These are phyloP conservation scores for Setaria italica DNA, from an alignment of 202 grass and related monocot genomes.

Conservation along the genomic window DNA sequence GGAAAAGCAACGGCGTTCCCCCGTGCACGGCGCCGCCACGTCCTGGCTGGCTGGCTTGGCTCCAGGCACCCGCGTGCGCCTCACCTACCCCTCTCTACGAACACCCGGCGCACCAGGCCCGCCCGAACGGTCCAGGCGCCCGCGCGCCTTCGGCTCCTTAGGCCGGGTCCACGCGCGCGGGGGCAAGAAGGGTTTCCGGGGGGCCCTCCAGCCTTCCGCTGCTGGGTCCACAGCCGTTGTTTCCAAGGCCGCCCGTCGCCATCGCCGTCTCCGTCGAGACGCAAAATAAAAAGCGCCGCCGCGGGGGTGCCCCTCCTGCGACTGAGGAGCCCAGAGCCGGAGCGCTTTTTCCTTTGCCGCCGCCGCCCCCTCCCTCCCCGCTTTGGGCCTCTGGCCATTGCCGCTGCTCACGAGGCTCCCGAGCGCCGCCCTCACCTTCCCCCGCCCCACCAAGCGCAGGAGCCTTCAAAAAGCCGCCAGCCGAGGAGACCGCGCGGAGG, in stretches of 20 bases:
- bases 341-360: not conserved
- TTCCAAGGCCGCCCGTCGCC: conserved; percentile 32
- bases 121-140: too few species aligned
- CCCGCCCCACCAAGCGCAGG: not conserved
- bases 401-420: not conserved
- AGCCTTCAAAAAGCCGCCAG: not conserved
- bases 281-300: not conserved
- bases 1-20: not conserved
- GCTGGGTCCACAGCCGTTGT: conserved; percentile 13
- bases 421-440: not conserved
- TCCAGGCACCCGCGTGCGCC: too few species aligned
- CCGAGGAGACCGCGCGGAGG: not conserved
- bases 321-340: not conserved
- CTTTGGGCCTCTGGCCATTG: not conserved
- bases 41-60: too few species aligned
- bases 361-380: too few species aligned
- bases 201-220: too few species aligned
- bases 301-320: not conserved
- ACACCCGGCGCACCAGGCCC: not conserved
- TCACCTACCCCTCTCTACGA: not conserved
- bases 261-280: conserved; percentile 22
- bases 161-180: not conserved
- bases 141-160: not conserved
- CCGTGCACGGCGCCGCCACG: too few species aligned
- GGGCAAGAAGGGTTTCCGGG: too few species aligned